Conservation (phyloP, 306 rosid species). For the Lablab purpureus region DNA sequence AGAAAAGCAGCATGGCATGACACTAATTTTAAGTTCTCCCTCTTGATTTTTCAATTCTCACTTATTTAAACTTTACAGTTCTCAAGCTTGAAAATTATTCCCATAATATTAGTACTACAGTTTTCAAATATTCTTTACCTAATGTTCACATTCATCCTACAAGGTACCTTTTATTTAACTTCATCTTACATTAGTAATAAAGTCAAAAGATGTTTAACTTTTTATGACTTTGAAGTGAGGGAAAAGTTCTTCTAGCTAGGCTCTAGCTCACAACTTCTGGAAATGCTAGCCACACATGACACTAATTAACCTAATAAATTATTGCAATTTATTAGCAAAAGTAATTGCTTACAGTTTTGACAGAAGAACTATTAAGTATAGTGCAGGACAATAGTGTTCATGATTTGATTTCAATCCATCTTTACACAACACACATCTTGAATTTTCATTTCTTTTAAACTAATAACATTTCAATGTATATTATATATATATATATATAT, state of each 20-base stretch:
- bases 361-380: too few species aligned
- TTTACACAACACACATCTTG: too few species aligned
- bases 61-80: neutral
- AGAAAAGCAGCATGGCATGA: neutral
- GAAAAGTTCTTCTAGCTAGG: too few species aligned
- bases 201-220: neutral
- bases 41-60: neutral
- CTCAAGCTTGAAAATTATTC: neutral
- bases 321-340: neutral
- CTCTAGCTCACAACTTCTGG: neutral
- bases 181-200: neutral
- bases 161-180: neutral
- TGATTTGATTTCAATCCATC: too few species aligned
- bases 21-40: neutral
- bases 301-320: neutral
- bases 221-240: neutral
- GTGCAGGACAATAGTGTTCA: too few species aligned
- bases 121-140: neutral
- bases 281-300: neutral
- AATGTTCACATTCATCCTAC: neutral
- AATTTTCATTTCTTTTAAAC: too few species aligned
- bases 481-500: too few species aligned
- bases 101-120: neutral
- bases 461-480: too few species aligned
- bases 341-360: conserved; percentile 3